These are phyloP conservation scores for Moniliophthora roreri DNA, from an alignment of 1,284 basidiomycete genomes.

Conservation along the genomic window DNA sequence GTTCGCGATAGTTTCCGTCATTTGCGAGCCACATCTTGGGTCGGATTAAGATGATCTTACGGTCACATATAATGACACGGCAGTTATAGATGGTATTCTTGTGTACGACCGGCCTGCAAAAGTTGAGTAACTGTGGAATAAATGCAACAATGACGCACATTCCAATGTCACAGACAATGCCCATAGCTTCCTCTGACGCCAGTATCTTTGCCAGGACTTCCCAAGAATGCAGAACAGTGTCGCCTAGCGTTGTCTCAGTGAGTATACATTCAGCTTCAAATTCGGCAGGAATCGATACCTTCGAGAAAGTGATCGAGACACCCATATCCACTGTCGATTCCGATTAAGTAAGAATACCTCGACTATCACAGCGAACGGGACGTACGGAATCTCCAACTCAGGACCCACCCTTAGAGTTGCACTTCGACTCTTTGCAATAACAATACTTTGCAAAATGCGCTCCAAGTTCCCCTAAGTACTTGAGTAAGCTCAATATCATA, in stretches of 20 bases:
- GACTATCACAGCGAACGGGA: slow-evolving; percentile 10
- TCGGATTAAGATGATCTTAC: slow-evolving; percentile 88
- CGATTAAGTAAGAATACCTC: not conserved
- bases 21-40: slow-evolving; percentile 99
- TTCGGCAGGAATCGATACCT: slow-evolving; percentile 47
- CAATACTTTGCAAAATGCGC: slow-evolving; percentile 88
- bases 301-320: slow-evolving; percentile 94
- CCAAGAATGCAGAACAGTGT: slow-evolving; percentile 95
- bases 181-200: slow-evolving; percentile 71
- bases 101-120: slow-evolving; percentile 87
- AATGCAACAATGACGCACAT: slow-evolving; percentile 63
- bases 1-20: slow-evolving; percentile 96
- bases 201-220: slow-evolving; percentile 89
- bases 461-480: slow-evolving; percentile 81
- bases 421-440: slow-evolving; percentile 84
- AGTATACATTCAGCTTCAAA: not conserved
- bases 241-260: slow-evolving; percentile 54
- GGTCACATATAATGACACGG: slow-evolving; percentile 84
- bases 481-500: not conserved
- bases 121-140: not conserved
- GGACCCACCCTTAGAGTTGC: slow-evolving; percentile 96
- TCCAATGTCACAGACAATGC: slow-evolving; percentile 90
- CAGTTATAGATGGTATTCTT: slow-evolving; percentile 99
- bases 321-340: slow-evolving; percentile 77
- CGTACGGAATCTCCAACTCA: slow-evolving; percentile 95